phyloP scores from a whole-genome alignment of 2,329 filamentous ascomycete species.

The Furcasterigmium furcatum region DNA sequence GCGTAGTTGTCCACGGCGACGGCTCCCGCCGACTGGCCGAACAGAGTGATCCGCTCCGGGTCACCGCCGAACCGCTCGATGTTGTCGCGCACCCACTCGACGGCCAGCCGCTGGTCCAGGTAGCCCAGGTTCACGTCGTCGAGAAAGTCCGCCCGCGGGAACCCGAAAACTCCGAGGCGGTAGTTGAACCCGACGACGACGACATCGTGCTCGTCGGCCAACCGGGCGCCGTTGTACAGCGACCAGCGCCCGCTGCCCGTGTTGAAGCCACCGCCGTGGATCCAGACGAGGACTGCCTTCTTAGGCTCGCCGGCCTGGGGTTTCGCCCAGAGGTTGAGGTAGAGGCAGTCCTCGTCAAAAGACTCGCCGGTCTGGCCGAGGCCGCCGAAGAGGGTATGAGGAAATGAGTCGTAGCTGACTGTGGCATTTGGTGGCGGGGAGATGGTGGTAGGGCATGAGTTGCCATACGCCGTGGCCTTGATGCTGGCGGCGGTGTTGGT shows the following conservation, averaged over 20 bases:
- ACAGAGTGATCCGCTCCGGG: constrained; percentile 36
- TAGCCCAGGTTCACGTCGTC: constrained; percentile 40
- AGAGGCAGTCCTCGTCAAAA: constrained; percentile 31
- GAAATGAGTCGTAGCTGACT: not conserved
- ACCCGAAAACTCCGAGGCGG: not conserved
- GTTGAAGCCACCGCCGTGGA: constrained; percentile 38
- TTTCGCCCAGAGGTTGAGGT: constrained; percentile 34
- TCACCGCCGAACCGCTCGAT: constrained; percentile 49
- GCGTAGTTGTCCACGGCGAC: not conserved
- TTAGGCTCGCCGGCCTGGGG: constrained; percentile 22
- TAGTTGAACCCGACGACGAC: not conserved
- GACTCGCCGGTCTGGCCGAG: not conserved
- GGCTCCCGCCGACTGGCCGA: constrained; percentile 43
- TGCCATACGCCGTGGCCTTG: constrained; percentile 6
- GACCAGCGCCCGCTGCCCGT: not conserved
- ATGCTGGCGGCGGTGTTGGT: constrained; percentile 3
- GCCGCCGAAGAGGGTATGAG: not conserved
- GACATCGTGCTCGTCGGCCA: not conserved
- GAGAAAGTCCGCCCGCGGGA: not conserved
- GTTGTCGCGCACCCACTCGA: constrained; percentile 50
- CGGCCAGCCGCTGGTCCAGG: constrained; percentile 47
- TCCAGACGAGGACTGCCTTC: constrained; percentile 40
- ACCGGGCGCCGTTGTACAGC: not conserved
- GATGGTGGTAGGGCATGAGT: not conserved
- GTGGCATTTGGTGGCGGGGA: not conserved